These are phyloP conservation scores for Leptographium lundbergii DNA, from an alignment of 2,329 filamentous ascomycete species.

Conservation along the genomic window DNA sequence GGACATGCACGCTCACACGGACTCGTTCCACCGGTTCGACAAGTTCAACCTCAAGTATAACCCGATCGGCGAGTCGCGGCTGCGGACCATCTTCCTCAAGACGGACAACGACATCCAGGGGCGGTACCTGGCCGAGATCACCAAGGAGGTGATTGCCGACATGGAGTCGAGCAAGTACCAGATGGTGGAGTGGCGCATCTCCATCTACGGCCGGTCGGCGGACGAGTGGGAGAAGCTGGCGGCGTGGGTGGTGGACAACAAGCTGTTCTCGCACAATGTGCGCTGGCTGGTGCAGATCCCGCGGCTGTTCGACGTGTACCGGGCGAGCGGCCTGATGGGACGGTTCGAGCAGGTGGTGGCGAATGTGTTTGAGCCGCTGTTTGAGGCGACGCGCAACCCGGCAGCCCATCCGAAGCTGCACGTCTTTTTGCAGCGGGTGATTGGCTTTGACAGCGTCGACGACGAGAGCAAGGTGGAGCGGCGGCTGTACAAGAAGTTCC, in stretches of 20 bases:
- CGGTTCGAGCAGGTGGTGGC: conserved; percentile 81
- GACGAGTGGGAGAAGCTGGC: conserved; percentile 98
- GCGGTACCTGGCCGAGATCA: conserved; percentile 92
- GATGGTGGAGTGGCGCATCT: conserved; percentile 99
- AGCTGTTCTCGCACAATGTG: conserved; percentile 93
- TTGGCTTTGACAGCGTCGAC: conserved; percentile 95
- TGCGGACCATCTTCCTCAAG: conserved; percentile 97
- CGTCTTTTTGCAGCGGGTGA: conserved; percentile 84
- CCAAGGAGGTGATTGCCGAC: conserved; percentile 94
- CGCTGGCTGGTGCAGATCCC: conserved; percentile 95
- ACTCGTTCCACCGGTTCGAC: conserved; percentile 97
- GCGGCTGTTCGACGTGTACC: conserved; percentile 91
- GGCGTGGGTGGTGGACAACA: conserved; percentile 95
- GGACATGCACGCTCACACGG: conserved; percentile 98
- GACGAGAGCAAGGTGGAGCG: conserved; percentile 96
- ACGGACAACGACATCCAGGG: conserved; percentile 97
- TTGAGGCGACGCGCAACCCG: conserved; percentile 85
- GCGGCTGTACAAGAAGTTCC: conserved; percentile 90
- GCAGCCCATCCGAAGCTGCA: conserved; percentile 83
- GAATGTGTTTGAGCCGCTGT: conserved; percentile 88
- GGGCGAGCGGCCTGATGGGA: conserved; percentile 72
- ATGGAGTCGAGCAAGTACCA: conserved; percentile 98
- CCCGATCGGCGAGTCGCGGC: conserved; percentile 84
- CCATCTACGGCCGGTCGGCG: conserved; percentile 82
- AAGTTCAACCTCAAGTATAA: conserved; percentile 99